These are phyloP conservation scores for Vitis rotundifolia DNA, from an alignment of 164 flowering plant genomes.

Conservation along the genomic window DNA sequence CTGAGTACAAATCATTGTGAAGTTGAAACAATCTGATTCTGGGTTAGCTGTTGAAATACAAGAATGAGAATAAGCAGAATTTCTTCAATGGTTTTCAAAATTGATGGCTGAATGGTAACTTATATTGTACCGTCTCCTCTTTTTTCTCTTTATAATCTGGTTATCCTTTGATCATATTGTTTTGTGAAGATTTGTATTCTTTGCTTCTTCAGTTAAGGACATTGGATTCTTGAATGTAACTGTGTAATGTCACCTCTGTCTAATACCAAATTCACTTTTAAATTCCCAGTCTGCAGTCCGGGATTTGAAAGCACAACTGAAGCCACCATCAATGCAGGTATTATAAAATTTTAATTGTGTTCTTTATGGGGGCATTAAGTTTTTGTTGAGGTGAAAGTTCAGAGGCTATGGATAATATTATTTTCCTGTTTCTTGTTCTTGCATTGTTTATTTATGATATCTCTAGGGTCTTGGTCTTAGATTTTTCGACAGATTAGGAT, in stretches of 20 bases:
- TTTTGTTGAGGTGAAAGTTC: not conserved
- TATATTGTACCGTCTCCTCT: too few species aligned
- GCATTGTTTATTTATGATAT: not conserved
- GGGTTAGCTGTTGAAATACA: too few species aligned
- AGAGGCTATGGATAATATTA: not conserved
- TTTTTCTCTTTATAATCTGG: not conserved
- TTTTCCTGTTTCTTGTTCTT: not conserved
- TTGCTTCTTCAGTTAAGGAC: not conserved
- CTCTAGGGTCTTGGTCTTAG: not conserved
- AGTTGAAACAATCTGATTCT: too few species aligned
- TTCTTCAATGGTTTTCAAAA: too few species aligned
- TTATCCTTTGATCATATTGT: not conserved
- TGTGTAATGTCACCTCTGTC: not conserved
- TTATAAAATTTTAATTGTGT: not conserved
- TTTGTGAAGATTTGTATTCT: not conserved
- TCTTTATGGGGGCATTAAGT: not conserved
- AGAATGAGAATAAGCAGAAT: too few species aligned
- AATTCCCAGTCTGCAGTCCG: constrained; percentile 65
- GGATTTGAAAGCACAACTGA: constrained; percentile 59
- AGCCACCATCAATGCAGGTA: constrained; percentile 77
- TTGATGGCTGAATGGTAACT: too few species aligned
- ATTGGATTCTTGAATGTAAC: not conserved
- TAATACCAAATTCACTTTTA: constrained; percentile 6
- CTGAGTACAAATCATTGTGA: too few species aligned
- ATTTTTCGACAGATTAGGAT: not conserved